A percentile compares a stretch with the other conserved stretches of the same genome.
Conservation (phyloP, 2,329 filamentous ascomycete genomes). For the Colletotrichum sp. region DNA sequence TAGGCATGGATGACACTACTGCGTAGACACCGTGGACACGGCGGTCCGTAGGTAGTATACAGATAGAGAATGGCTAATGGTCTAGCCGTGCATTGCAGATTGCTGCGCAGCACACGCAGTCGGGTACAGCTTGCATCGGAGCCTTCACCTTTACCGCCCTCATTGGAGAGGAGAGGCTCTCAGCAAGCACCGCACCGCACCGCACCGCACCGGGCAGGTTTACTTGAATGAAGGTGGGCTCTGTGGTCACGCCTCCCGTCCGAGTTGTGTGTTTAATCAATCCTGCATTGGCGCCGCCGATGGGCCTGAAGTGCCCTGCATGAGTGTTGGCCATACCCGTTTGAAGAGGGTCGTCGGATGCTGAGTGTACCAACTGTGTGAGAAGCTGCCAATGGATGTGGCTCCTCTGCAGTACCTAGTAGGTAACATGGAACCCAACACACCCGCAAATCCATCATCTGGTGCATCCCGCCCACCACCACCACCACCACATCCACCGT, state of each 20-base stretch:
- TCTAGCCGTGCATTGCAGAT: conserved; percentile 19
- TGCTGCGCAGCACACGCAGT: not conserved
- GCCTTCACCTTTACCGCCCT: not conserved
- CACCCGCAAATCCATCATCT: not conserved
- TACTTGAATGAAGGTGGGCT: not conserved
- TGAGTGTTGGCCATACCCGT: conserved; percentile 2
- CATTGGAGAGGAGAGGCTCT: not conserved
- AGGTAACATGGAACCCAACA: not conserved
- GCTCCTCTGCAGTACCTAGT: not conserved
- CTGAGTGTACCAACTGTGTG: not conserved
- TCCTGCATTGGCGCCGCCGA: conserved; percentile 17
- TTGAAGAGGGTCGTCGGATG: not conserved
- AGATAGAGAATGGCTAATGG: not conserved
- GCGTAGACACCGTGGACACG: conserved; percentile 8
- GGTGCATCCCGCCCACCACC: not conserved
- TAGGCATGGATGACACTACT: conserved; percentile 1
- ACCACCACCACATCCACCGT: not conserved
- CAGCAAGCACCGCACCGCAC: not conserved
- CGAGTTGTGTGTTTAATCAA: conserved; percentile 2
- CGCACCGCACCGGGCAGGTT: not conserved
- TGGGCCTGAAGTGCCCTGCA: conserved; percentile 7
- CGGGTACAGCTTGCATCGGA: not conserved
- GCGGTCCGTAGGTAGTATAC: not conserved
- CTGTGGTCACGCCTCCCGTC: not conserved
- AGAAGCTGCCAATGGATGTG: not conserved